phyloP scores from a whole-genome alignment of 768 basidiomycete genomes.

The Pseudohyphozyma bogoriensis region DNA sequence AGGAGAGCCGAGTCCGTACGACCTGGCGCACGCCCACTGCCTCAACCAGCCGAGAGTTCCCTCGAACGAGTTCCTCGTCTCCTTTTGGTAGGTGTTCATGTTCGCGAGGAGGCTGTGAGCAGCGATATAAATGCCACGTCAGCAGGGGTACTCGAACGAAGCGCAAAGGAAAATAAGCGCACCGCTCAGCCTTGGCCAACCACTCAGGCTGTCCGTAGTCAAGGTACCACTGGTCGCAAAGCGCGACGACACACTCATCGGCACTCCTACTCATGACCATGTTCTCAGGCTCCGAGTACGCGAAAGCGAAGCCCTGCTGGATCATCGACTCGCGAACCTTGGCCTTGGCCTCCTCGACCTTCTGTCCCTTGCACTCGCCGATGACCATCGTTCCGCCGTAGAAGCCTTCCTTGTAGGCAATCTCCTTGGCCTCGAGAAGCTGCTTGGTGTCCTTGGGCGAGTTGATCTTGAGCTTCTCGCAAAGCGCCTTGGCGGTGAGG shows the following conservation, averaged over 20 bases:
- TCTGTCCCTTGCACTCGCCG: slow-evolving; percentile 78
- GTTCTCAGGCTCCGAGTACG: slow-evolving; percentile 93
- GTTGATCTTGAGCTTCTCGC: slow-evolving; percentile 84
- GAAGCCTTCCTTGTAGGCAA: slow-evolving; percentile 98
- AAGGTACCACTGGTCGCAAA: slow-evolving; percentile 99
- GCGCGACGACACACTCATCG: slow-evolving; percentile 96
- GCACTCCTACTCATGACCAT: slow-evolving; percentile 75
- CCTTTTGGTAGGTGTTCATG: slow-evolving; percentile 85
- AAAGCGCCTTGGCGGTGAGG: slow-evolving; percentile 69
- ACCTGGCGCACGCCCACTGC: slow-evolving; percentile 98
- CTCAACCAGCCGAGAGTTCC: slow-evolving; percentile 88
- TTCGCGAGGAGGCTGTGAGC: slow-evolving; percentile 57
- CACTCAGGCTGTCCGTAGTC: slow-evolving; percentile 90
- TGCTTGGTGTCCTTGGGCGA: slow-evolving; percentile 90
- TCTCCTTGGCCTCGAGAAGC: slow-evolving; percentile 90
- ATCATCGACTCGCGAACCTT: slow-evolving; percentile 81
- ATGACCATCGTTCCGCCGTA: slow-evolving; percentile 84
- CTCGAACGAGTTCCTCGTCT: slow-evolving; percentile 87
- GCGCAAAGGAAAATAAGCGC: slow-evolving; percentile 34
- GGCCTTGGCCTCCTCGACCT: slow-evolving; percentile 82
- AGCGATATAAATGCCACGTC: not conserved
- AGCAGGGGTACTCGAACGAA: not conserved
- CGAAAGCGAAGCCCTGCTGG: slow-evolving; percentile 61
- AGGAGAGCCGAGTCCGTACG: slow-evolving; percentile 88
- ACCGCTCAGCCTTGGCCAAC: slow-evolving; percentile 78